Evolutionary conservation across 2,329 filamentous ascomycete genomes (phyloP), one percentile per base, ranked within the genome.

Genomic region (Emydomyces testavorans): DNA sequence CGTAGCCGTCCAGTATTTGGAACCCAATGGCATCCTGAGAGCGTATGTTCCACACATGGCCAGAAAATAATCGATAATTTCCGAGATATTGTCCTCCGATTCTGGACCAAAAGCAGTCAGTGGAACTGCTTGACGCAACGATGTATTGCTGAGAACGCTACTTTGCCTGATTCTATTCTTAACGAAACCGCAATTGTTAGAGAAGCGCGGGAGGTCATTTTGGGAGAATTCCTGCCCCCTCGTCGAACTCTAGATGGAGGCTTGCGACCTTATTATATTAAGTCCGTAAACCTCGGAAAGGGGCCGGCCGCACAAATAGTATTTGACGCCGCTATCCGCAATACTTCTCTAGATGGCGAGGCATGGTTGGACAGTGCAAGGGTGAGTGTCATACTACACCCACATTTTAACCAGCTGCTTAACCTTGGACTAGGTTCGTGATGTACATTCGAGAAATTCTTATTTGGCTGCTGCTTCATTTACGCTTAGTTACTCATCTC

Each of bases 311-410:
- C 51, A 31, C 39, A 48, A 7, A 20, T 21, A 10, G 29, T 52
- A 11, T 52, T 52, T 23, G 48, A 52, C 28, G 24, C 39, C 8
- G 35, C 40, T 10, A 34, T 52, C 15, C 51, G 51, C 23, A 52
- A 52, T 18, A 37, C 40, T 2, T 50, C 51, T 15, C 15, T 43
- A 8, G 51, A 52, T 24, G 51, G 51, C 3, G 51, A 52, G 32
- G 51, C 48, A 18, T 52, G 51, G 51, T 40, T 52, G 5, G 51
- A 52, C 31, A 52, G 51, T 16, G 51, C 51, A 20, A 52, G 51
- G 40, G 51, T 50, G 15, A 48, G 40, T 46, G 16, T 15, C 6
- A 1, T 15, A 5, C 23, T 11, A 32, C 24, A 21, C 28, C 8
- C 16, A 28, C 46, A 11, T 21, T 28, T 34, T 16, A 20, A 20